Base-by-base conservation (phyloP, 805 yeast genomes). In the Candida odintsovae region DNA sequence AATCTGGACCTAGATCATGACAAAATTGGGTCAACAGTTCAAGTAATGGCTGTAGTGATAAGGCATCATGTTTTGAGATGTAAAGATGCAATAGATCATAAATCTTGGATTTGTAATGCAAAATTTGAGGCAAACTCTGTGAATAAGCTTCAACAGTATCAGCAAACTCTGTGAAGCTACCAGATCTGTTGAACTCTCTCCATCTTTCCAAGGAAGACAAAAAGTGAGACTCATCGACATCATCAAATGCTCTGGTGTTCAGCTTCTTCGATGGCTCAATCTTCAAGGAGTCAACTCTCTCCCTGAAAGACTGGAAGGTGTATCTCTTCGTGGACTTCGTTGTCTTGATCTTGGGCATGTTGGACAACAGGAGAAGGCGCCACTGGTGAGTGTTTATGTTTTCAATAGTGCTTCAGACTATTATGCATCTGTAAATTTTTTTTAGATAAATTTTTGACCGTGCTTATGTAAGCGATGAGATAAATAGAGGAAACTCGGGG, bases 1-100 rank as follows among this genome's bases (percentile, higher is more conserved):
- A 94, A 55, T 92, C 98, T 2, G 92, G 83, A 10, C 97, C 97
- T 51, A 92, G 68, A 68, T 92, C 99, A 56, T 88, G 97, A 37
- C 90, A 82, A 56, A 94, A 84, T 58, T 90, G 95, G 0, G 96
- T 78, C 21, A 90, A 63, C 10, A 86, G 67, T 58, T 94, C 99
- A 43, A 89, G 65, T 25, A 88, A 61, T 4, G 98, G 92, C 62
- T 90, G 94, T 40, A 86, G 67, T 1, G 96, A 80, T 47, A 83
- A 69, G 20, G 73, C 72, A 60, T 94, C 96, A 50, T 82, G 78
- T 33, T 70, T 66, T 16, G 63, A 57, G 35, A 85, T 73, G 47
- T 76, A 74, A 10, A 52, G 52, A 25, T 66, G 60, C 33, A 94
- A 66, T 5, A 74, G 54, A 6, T 73, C 71, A 51, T 80, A 86